Percentiles rank a stretch among this genome's conserved stretches.
phyloP scores from a whole-genome alignment of 306 rosid species.

The Corylus heterophylla region DNA sequence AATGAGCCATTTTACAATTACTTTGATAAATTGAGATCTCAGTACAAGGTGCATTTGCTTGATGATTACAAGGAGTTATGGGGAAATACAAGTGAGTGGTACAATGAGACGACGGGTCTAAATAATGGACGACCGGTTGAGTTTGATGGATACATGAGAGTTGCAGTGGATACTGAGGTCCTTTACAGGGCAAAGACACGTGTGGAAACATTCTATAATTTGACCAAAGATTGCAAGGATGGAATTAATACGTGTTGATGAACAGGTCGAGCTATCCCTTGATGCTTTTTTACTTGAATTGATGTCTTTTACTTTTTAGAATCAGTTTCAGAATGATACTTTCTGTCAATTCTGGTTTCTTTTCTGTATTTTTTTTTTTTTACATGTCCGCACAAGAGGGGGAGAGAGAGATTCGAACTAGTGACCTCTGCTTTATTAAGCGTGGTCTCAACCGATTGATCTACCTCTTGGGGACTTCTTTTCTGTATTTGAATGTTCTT shows the following conservation, averaged over 20 bases:
- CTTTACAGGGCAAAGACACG: constrained; percentile 84
- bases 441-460: no score
- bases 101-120: constrained; percentile 66
- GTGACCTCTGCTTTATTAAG: no score
- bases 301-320: constrained; percentile 19
- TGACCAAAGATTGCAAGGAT: constrained; percentile 94
- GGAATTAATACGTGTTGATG: constrained; percentile 94
- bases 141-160: constrained; percentile 99
- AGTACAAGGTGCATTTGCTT: constrained; percentile 86
- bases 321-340: constrained; percentile 43
- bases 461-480: neutral
- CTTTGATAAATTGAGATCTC: constrained; percentile 88
- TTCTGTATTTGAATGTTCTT: constrained; percentile 47
- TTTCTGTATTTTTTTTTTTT: constrained; percentile 27
- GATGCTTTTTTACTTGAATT: constrained; percentile 31
- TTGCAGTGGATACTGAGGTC: constrained; percentile 94
- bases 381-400: no score
- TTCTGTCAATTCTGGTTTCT: constrained; percentile 34
- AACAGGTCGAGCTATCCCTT: constrained; percentile 40
- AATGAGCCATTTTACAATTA: constrained; percentile 90
- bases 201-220: constrained; percentile 86
- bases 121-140: constrained; percentile 82
- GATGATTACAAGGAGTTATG: constrained; percentile 91
- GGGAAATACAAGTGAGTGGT: constrained; percentile 91
- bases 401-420: no score